Evolutionary conservation across 78 protist genomes (phyloP), one percentile per base, ranked within the genome.

Genomic region (Dictyostelium purpureum): DNA sequence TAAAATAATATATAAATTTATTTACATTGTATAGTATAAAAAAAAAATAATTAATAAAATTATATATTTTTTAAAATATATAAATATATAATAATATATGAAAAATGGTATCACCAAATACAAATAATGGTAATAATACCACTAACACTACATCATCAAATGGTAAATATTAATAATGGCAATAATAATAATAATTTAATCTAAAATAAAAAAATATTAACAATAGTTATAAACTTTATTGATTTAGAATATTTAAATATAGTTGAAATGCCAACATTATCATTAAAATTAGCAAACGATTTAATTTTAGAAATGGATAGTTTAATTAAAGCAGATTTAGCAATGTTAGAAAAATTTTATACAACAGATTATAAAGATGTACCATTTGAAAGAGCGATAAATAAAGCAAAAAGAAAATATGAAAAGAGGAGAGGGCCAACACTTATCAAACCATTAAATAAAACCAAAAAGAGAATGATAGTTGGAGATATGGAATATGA

Each of bases 401-500:
- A 70, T 31, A 85, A 85, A 85, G 92, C 92, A 59, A 85, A 85
- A 52, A 85, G 92, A 85, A 85, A 73, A 57, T 85, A 59, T 74
- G 92, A 85, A 61, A 85, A 90, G 54, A 40, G 94, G 70, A 70
- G 90, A 47, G 94, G 94, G 18, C 94, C 94, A 18, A 65, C 70
- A 42, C 56, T 90, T 18, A 90, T 90, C 38, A 90, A 78, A 65
- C 94, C 94, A 31, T 63, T 90, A 21, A 90, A 90, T 40, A 90
- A 82, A 37, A 82, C 73, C 42, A 90, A 90, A 43, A 67, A 79
- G 31, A 87, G 45, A 42, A 73, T 87, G 77, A 42, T 90, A 43
- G 65, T 90, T 43, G 89, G 94, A 6, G 81, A 79, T 4, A 90
- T 90, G 94, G 88, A 81, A 47, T 90, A 78, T 49, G 94, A 90